Base-by-base conservation (phyloP, 768 basidiomycete genomes). In the Macrolepiota albuminosa region DNA sequence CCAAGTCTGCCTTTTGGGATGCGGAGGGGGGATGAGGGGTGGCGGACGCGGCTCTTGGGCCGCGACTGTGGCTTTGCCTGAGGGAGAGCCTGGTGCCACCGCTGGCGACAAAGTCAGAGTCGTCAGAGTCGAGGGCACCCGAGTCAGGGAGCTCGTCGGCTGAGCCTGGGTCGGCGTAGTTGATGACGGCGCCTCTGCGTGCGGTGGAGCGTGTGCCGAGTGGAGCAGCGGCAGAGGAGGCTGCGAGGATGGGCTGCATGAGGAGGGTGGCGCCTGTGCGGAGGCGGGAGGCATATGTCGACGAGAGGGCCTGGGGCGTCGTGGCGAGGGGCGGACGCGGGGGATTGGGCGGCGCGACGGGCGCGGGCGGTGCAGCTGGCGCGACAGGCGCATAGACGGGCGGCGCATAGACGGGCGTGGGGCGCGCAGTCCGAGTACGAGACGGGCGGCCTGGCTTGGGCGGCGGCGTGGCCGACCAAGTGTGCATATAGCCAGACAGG, bases 181-280 rank as follows among this genome's bases (percentile, higher is more conserved):
- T 95, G 63, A 95, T 80, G 54, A 84, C 78, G n/a, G 83, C 84
- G 21, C 85, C 84, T 21, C 88, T 81, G 53, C 89, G 80, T 43
- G 79, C 81, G 2, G 81, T 72, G 1, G 79, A 70, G n/a, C 83
- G 77, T 1, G 72, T 69, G 36, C 68, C 66, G 3, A 73, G 14
- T 2, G 39, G 39, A 14, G 78, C 64, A 1, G 83, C 68, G 8
- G 81, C 64, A n/a, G 45, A 5, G 13, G 57, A 24, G 18, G 75
- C 66, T 1, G 54, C 33, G 50, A 80, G 62, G 66, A 93, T 84
- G 21, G 97, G 97, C 68, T 99, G 97, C 73, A 98, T 82, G 64
- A 99, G 84, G 6, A 94, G 84, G 0, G 93, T 89, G 3, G 89
- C 81, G 16, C 97, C 97, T 0, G 96, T 95, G 29, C 91, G 86